Evolutionary conservation across 192 early-diverging fungal genomes (phyloP), one percentile per base, ranked within the genome.

Genomic region (Allomyces arbusculus): DNA sequence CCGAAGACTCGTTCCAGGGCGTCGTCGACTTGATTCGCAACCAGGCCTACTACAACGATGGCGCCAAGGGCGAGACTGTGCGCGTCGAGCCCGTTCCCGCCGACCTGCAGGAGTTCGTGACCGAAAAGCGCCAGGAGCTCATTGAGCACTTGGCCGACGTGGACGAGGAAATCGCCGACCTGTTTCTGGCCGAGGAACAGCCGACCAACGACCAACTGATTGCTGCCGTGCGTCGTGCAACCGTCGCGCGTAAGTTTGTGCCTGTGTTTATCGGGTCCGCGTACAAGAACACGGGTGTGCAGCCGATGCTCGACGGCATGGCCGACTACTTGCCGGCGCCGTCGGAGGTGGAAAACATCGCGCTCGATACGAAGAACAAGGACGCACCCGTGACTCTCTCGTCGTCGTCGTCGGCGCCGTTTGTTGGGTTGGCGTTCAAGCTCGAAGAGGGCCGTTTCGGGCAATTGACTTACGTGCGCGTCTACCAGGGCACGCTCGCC

Each of bases 361-460:
- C 87, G 71, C 76, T 91, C 40, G 86, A 91, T 64, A 69, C 86
- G 50, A 75, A 76, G 67, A 74, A 86, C 65, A 75, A 78, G 64
- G 89, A 91, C 67, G 64, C 74, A 61, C 74, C 74, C 62, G 72
- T 86, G 33, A 76, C 76, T 22, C 77, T 91, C 4, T 68, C 75
- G 10, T 83, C 89, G 8, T 77, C 78, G 70, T 82, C 84, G 14
- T 76, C 79, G 70, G 77, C 84, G 71, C 86, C 87, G 20, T 89
- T 89, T 72, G 86, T 91, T 63, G 89, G 87, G 66, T 80, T 91
- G 69, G 89, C 89, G 23, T 91, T 91, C 75, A 91, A 88, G 74
- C 80, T 92, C 24, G 93, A 96, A 75, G 93, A 98, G 73, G 86
- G 88, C 62, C 87, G 88, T 63, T 98, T 90, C 73, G 95, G 93